Evolutionary conservation across 495 filamentous ascomycete genomes (phyloP), one percentile per base, ranked within the genome.

Genomic region (Trypethelium eluteriae): DNA sequence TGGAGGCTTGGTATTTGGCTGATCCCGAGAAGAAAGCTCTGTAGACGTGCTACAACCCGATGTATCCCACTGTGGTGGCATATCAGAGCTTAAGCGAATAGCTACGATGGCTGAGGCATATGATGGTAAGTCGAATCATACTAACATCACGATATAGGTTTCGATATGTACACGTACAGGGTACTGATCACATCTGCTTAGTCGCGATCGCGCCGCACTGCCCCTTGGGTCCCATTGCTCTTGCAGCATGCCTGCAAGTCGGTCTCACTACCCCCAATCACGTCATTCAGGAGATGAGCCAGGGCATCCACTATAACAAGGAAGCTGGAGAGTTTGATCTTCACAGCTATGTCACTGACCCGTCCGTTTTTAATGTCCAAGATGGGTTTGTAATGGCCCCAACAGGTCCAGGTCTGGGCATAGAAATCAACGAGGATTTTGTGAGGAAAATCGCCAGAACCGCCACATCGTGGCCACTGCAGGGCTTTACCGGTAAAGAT

Each of bases 21-120:
- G 2, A 39, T 1, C 4, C 57, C 76, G 89, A 38, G 83, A 89
- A 73, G 81, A 87, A 46, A 81, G 76, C 9, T 86, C 84, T 64
- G 84, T 92, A 34, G 89, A 91, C 70, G 82, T 92, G 59, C 80
- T 92, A 35, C 89, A 91, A 74, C 89, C 89, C 1, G 89, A 93
- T 76, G 84, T 92, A 67, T 83, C 82, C 57, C 89, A 93, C 73
- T 85, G 85, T 62, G 89, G 89, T 32, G 89, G 89, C 25, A 89
- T 92, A 62, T 88, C 86, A 0, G 89, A 93, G 74, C 76, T 90
- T 67, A 79, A 84, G 11, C 81, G 85, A 36, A 90, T 93, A 64
- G 88, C 89, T 10, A 78, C 84, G 9, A 88, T 91, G 82, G 86
- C 85, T 11, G 89, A 93, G 75, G 82, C 88, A 0, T 91, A 92